These are phyloP conservation scores for Nicotiana benthamiana DNA, from an alignment of 257 asterid species.

Conservation along the genomic window DNA sequence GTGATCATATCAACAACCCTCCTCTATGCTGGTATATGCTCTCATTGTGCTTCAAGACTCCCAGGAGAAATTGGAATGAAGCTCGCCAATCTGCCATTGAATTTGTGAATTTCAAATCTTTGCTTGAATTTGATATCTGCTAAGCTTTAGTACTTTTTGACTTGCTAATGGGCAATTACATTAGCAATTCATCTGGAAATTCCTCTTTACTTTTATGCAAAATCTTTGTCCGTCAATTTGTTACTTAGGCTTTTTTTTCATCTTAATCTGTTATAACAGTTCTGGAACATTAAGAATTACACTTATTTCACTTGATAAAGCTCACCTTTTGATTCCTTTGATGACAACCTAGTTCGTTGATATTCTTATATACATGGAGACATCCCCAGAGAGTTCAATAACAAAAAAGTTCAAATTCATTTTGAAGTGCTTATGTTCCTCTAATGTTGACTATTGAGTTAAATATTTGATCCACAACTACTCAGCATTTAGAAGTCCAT, in stretches of 20 bases:
- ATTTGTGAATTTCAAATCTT: conserved; percentile 1
- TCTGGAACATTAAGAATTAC: not conserved
- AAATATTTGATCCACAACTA: too few relatives aligned
- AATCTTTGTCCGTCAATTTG: not conserved
- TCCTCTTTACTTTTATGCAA: not conserved
- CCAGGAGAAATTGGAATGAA: not conserved
- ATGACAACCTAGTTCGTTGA: not conserved
- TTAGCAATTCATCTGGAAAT: not conserved
- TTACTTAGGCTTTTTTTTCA: not conserved
- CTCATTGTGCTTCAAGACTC: not conserved
- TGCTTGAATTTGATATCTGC: not conserved
- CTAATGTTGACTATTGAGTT: too few relatives aligned
- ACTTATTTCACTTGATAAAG: not conserved
- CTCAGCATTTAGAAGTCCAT: too few relatives aligned
- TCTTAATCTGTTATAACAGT: not conserved
- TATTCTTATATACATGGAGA: not conserved
- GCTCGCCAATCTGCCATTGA: not conserved
- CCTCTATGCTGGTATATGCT: not conserved
- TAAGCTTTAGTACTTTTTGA: not conserved
- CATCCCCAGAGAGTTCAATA: not conserved
- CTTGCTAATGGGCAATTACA: not conserved
- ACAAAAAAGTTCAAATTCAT: not conserved
- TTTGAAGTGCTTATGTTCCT: not conserved
- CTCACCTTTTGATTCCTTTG: not conserved
- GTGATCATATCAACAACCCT: not conserved